A percentile compares a stretch with the other conserved stretches of the same genome.
These are phyloP conservation scores for Fusarium sp. DNA, from an alignment of 2,329 filamentous ascomycete genomes.

Conservation along the genomic window DNA sequence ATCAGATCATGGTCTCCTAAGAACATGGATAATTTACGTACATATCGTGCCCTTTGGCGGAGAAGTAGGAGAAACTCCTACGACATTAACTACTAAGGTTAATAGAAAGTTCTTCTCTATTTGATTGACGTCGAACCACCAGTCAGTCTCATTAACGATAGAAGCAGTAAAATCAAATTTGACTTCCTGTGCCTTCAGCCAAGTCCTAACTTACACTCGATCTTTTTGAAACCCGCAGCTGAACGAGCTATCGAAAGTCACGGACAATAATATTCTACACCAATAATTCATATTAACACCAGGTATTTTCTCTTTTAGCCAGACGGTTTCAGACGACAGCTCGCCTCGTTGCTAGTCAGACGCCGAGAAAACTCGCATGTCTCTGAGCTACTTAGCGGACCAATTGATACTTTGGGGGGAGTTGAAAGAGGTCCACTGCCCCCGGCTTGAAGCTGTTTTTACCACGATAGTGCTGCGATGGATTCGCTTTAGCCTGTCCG, in stretches of 20 bases:
- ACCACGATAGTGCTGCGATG: conserved; percentile 2
- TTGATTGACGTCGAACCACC: conserved; percentile 4
- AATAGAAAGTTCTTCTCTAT: no score
- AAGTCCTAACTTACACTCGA: background rate
- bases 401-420: conserved; percentile 21
- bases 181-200: conserved; percentile 1
- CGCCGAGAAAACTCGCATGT: conserved; percentile 9
- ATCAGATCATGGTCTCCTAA: conserved; percentile 31
- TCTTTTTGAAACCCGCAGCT: background rate
- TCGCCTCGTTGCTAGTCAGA: conserved; percentile 17
- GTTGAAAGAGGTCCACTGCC: conserved; percentile 12
- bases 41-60: background rate
- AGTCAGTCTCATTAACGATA: background rate
- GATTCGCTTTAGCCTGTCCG: conserved; percentile 16
- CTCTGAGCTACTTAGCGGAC: conserved; percentile 24
- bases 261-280: background rate
- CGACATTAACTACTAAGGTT: background rate
- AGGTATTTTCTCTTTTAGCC: background rate
- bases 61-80: background rate
- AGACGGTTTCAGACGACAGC: conserved; percentile 1
- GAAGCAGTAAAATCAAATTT: background rate
- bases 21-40: background rate
- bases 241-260: background rate
- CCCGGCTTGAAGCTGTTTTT: conserved; percentile 5
- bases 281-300: conserved; percentile 1